Conservation (phyloP, 2,329 filamentous ascomycete genomes). For the Cladophialophora immunda region DNA sequence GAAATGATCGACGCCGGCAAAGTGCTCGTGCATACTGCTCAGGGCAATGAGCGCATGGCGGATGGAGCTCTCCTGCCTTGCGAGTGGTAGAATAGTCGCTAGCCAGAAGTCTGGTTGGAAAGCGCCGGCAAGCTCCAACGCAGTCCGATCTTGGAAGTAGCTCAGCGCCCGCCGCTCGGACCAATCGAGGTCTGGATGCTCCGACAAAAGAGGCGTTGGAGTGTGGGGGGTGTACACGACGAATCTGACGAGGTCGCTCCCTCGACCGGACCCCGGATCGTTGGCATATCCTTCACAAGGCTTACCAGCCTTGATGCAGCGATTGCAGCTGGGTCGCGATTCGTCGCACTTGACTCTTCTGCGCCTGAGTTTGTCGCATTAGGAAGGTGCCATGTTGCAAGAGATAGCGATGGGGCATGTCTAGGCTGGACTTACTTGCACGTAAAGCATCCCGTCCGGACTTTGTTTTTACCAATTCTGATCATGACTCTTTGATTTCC, state of each 20-base stretch:
- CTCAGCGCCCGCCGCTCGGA: slow-evolving; percentile 42
- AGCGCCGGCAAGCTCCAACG: slow-evolving; percentile 41
- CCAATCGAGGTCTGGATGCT: slow-evolving; percentile 32
- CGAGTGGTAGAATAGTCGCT: slow-evolving; percentile 40
- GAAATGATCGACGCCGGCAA: slow-evolving; percentile 26
- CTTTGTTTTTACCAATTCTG: slow-evolving; percentile 36
- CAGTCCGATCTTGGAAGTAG: slow-evolving; percentile 43
- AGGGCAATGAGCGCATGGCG: slow-evolving; percentile 44
- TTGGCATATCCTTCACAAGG: slow-evolving; percentile 43
- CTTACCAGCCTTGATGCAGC: slow-evolving; percentile 44
- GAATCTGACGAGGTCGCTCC: slow-evolving; percentile 24
- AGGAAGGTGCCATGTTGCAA: not conserved
- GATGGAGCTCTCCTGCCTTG: slow-evolving; percentile 42
- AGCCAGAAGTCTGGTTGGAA: slow-evolving; percentile 44
- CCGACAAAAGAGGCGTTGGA: slow-evolving; percentile 3
- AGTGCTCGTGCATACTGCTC: slow-evolving; percentile 44
- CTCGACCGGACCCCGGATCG: slow-evolving; percentile 12
- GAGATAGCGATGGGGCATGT: not conserved
- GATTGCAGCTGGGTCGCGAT: slow-evolving; percentile 40
- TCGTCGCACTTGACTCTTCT: slow-evolving; percentile 45
- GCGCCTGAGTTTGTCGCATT: slow-evolving; percentile 16
- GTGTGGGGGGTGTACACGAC: slow-evolving; percentile 30
- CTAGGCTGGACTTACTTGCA: slow-evolving; percentile 34
- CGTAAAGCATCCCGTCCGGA: slow-evolving; percentile 35
- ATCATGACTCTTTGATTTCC: slow-evolving; percentile 24